Evolutionary conservation across 2,329 filamentous ascomycete species (phyloP).

Genomic region (Exophiala phaeomuriformis): DNA sequence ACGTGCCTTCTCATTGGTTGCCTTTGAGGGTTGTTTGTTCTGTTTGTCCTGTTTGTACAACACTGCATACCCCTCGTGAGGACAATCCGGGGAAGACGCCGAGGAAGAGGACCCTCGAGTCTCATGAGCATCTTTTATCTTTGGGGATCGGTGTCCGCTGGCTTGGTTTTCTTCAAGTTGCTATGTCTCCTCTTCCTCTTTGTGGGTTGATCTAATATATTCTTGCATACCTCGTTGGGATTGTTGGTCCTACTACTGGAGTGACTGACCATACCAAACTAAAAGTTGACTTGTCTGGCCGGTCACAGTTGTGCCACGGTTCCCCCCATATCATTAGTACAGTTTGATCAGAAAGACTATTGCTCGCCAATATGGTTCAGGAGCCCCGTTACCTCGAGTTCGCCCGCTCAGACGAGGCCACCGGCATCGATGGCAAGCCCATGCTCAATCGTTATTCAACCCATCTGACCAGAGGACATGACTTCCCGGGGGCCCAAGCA

Average conservation of each 20-base stretch:
- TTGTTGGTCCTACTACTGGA: too few species aligned
- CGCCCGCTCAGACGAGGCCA: slow-evolving; percentile 47
- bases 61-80: background rate
- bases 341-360: too few species aligned
- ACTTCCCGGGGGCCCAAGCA: slow-evolving; percentile 87
- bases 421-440: slow-evolving; percentile 50
- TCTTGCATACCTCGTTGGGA: too few species aligned
- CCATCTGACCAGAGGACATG: slow-evolving; percentile 73
- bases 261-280: too few species aligned
- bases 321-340: too few species aligned
- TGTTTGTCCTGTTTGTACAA: too few species aligned
- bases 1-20: background rate
- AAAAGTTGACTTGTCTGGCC: too few species aligned
- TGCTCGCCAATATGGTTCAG: slow-evolving; percentile 10
- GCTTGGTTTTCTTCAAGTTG: background rate
- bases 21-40: too few species aligned
- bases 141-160: too few species aligned
- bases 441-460: slow-evolving; percentile 80
- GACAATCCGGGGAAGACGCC: background rate
- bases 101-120: background rate
- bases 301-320: too few species aligned
- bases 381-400: slow-evolving; percentile 50
- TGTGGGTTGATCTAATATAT: too few species aligned
- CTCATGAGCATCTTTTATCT: background rate
- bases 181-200: background rate